Base-by-base conservation (phyloP, 345 rosid species). In the Toxicodendron radicans region DNA sequence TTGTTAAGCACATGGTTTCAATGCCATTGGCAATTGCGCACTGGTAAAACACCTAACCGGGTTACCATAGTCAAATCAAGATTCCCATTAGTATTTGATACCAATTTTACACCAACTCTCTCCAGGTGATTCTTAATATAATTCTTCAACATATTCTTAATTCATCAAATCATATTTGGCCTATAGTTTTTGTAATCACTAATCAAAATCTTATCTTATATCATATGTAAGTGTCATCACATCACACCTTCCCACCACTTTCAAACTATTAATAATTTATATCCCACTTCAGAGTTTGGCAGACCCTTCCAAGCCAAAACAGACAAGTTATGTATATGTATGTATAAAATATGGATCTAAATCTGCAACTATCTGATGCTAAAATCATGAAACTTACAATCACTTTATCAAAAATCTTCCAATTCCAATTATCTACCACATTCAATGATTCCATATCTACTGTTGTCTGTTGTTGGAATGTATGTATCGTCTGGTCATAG, bases 31-130 rank as follows among this genome's bases (percentile, higher is more conserved):
- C 41, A 5, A 35, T 35, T 35, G 5, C 6, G 3, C 12, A 30
- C 30, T 41, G 30, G 72, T 68, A 54, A 54, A 77, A 73, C 75
- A 58, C 74, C 76, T 66, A 71, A 73, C 75, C 10, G 4, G 27
- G 9, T 20, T 5, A 21, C 24, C 18, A 38, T 38, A 62, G 82
- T 80, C 84, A 83, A 78, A 75, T 73, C 75, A 58, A 68, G 86
- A 18, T 56, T 64, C 73, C 83, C 17, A n/a, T n/a, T n/a, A n/a
- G n/a, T 45, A 52, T 52, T 70, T 9, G 4, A 33, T 10, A 57
- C 4, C 11, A 7, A 57, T 4, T 57, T 9, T 38, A 38, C 2
- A 14, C 21, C 53, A 4, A 16, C 53, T 58, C 45, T 10, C 2
- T 24, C 24, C 7, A 17, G 11, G 66, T 18, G 48, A 18, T 64